Conservation (phyloP, 768 basidiomycete species). For the Krasilnikovozyma curviuscula region DNA sequence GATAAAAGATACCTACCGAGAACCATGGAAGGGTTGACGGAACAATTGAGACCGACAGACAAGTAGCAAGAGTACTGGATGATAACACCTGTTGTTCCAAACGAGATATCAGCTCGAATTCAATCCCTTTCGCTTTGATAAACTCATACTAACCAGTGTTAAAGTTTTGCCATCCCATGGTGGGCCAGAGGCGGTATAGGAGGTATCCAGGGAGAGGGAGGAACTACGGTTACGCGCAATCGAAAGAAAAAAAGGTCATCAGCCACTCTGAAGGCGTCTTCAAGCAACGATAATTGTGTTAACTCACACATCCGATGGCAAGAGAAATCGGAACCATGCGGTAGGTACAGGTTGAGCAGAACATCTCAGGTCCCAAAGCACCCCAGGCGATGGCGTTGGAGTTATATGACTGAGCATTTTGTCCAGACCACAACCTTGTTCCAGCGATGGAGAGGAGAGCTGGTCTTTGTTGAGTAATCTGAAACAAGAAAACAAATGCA, state of each 20-base stretch:
- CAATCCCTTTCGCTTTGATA: no score
- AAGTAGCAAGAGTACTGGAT: conserved; percentile 19
- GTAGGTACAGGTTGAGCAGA: conserved; percentile 20
- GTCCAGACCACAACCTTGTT: conserved; percentile 19
- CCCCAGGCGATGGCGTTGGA: conserved; percentile 29
- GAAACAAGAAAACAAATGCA: background rate
- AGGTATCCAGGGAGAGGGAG: conserved; percentile 19
- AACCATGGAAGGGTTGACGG: conserved; percentile 15
- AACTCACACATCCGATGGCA: conserved; percentile 16
- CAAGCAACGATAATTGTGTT: no score
- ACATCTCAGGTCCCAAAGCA: conserved; percentile 27
- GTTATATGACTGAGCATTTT: conserved; percentile 21
- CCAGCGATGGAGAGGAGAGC: conserved; percentile 5
- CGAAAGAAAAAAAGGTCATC: no score
- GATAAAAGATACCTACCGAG: no score
- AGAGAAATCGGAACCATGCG: conserved; percentile 16
- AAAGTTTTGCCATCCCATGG: conserved; percentile 10
- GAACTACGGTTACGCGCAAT: no score
- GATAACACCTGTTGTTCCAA: conserved; percentile 16
- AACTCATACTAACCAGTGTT: no score
- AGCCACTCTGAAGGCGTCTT: no score
- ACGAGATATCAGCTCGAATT: no score
- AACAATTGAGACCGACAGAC: conserved; percentile 17
- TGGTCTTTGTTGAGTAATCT: background rate
- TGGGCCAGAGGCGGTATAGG: conserved; percentile 13